Conservation (phyloP, 225 moss, liverwort and hornwort species). For the Anthoceros angustus region DNA sequence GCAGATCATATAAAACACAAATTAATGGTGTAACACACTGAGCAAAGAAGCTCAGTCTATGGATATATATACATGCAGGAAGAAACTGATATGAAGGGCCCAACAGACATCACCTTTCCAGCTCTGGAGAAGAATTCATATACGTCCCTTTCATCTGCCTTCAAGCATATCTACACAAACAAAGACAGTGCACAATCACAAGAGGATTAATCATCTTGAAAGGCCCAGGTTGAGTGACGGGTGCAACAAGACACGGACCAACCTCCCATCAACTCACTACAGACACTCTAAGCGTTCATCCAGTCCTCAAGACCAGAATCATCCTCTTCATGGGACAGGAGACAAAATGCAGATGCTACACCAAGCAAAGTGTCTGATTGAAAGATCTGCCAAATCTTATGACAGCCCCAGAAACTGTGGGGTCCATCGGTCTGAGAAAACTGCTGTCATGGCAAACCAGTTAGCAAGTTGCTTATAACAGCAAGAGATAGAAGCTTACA, state of each 20-base stretch:
- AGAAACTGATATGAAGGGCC: conserved; percentile 4
- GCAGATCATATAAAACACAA: neutral
- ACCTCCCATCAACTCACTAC: too few species aligned
- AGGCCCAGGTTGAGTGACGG: neutral
- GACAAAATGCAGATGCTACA: neutral
- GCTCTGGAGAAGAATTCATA: conserved; percentile 97
- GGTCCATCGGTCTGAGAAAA: conserved; percentile 1
- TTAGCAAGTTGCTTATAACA: conserved; percentile 15
- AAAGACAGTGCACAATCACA: neutral
- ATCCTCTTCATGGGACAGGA: neutral
- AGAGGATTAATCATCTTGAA: neutral
- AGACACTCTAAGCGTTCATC: too few species aligned
- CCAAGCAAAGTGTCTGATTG: neutral
- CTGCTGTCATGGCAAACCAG: neutral
- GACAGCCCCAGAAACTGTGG: neutral
- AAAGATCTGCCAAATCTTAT: neutral
- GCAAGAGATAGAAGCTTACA: conserved; percentile 99
- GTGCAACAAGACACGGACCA: neutral
- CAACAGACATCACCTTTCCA: conserved; percentile 52
- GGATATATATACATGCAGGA: neutral
- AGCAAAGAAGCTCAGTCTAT: neutral
- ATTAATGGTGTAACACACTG: too few species aligned
- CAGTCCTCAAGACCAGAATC: neutral
- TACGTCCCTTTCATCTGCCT: conserved; percentile 97
- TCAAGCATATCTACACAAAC: conserved; percentile 70